Evolutionary conservation across 2,329 filamentous ascomycete species (phyloP), one percentile per base, ranked within the genome.

Genomic region (Zymoseptoria tritici): DNA sequence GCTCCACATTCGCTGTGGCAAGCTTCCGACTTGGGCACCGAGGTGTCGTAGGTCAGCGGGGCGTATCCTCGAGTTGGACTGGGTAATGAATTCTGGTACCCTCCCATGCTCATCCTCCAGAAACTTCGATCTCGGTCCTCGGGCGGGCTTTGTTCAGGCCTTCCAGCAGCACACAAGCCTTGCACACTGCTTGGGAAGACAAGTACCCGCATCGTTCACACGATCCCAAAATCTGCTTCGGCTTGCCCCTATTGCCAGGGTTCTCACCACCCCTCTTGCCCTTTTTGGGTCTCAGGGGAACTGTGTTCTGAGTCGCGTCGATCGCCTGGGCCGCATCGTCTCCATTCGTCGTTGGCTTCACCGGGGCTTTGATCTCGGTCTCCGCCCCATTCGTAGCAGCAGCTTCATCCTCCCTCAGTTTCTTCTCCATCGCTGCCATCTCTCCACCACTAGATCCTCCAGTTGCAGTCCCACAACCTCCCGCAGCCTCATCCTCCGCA

Each of bases 161-260:
- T 68, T 97, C 92, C 2, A 99, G 82, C 52, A 99, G 78, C 62
- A 86, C 88, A 73, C 94, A 99, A 0, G 94, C 94, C 75, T 99
- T 96, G 76, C 94, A 99, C 49, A 97, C 84, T 29, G 85, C 83
- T 74, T 99, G 94, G 68, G 92, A 97, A 2, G 94, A 96, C 75
- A 99, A 89, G 73, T 97, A 99, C 13, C 94, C 94, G 68, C 94
- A 99, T 56, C 85, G 87, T 70, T 87, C 84, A 71, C 94, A 99
- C 64, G 86, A 87, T 1, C 93, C 90, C 66, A 97, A 82, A 13
- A 86, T 86, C 73, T 93, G 90, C 68, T 84, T 82, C n/a, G 81
- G 76, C 9, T 68, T 62, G 3, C 62, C 58, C 1, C 60, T 52
- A 19, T 64, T 63, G 21, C 55, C 58, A 1, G 59, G 56, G 42